Percentiles rank a stretch among this genome's conserved stretches.
Conservation (phyloP, 2,329 filamentous ascomycete genomes). For the Apiospora rasikravindrae region DNA sequence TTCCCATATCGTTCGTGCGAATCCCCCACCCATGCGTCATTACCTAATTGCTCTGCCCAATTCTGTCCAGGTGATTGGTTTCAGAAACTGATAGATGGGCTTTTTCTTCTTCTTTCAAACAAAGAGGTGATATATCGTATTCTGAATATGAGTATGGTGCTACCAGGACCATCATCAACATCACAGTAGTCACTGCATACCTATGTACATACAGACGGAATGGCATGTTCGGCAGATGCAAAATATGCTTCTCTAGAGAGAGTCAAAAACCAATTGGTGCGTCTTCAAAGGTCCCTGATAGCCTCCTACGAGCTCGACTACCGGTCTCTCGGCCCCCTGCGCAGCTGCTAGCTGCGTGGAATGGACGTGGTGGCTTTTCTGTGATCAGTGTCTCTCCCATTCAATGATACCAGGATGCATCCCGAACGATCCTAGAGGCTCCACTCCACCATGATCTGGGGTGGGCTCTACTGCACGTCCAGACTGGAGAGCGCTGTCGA, state of each 20-base stretch:
- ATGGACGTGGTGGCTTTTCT: not conserved
- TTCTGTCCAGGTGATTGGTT: slow-evolving; percentile 1
- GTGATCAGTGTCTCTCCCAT: not conserved
- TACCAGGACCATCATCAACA: not conserved
- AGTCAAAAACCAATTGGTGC: not conserved
- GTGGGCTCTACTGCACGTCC: not conserved
- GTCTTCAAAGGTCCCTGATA: not conserved
- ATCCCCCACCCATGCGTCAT: slow-evolving; percentile 14
- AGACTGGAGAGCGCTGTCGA: not conserved
- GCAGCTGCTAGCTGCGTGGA: not conserved
- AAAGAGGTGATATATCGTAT: no score
- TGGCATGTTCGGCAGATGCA: not conserved
- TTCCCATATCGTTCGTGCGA: slow-evolving; percentile 8
- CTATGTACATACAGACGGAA: not conserved
- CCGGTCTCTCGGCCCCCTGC: not conserved
- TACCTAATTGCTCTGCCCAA: not conserved
- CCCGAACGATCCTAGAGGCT: slow-evolving; percentile 8
- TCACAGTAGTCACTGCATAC: no score
- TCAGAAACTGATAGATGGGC: not conserved
- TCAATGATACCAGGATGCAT: not conserved
- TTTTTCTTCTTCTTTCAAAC: not conserved
- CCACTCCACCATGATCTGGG: not conserved
- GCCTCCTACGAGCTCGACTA: not conserved
- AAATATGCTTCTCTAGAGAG: not conserved
- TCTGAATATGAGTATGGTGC: not conserved